Percentiles rank a stretch among this genome's conserved stretches.
Evolutionary conservation across 257 asterid species (phyloP).

Genomic region (Nicotiana undulata): DNA sequence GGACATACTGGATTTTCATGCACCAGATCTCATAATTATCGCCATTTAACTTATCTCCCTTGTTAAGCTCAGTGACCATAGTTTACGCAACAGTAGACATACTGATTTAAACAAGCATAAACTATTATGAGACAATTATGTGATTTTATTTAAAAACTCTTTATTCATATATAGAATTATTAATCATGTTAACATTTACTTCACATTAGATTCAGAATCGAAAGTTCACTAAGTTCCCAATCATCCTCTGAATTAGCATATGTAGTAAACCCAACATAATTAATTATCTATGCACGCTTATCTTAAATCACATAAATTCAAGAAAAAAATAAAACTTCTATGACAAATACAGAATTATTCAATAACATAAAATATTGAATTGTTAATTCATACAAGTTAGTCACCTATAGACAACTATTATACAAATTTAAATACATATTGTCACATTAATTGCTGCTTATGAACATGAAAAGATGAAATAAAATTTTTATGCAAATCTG

Average conservation of each 20-base stretch:
- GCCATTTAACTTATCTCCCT: background rate
- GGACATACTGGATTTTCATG: background rate
- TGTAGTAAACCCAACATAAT: background rate
- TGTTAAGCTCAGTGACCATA: background rate
- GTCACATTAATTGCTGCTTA: background rate
- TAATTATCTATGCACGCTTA: too few relatives aligned
- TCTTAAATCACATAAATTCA: background rate
- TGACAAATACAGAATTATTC: background rate
- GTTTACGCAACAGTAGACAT: background rate
- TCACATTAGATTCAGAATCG: too few relatives aligned
- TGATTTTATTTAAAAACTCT: too few relatives aligned
- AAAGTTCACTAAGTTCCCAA: background rate
- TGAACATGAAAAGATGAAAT: background rate
- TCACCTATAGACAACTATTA: background rate
- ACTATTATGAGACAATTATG: background rate
- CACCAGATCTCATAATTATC: background rate
- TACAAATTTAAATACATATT: background rate
- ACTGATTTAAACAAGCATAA: background rate
- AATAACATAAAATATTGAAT: background rate
- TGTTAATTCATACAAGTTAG: background rate
- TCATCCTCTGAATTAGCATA: background rate
- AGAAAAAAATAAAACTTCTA: too few relatives aligned
- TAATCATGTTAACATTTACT: too few relatives aligned
- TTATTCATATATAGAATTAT: background rate
- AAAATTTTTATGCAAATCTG: background rate